Conservation (phyloP, 2,329 filamentous ascomycete species). For the Graphiopsis chlorocephala region DNA sequence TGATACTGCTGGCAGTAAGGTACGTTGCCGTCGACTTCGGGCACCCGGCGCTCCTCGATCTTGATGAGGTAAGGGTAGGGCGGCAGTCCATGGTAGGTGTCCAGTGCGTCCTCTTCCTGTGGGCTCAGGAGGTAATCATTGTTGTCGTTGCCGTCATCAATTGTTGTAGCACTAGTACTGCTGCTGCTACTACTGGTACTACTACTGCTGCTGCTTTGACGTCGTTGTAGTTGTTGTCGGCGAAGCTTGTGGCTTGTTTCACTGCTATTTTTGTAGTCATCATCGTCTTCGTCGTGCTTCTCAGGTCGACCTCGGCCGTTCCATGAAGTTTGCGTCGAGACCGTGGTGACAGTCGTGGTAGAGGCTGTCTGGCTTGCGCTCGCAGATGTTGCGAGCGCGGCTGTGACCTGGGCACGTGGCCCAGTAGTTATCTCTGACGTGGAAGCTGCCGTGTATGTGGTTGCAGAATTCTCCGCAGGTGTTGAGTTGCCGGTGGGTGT, state of each 20-base stretch:
- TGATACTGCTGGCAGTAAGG: slow-evolving; percentile 67
- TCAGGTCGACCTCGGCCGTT: neutral
- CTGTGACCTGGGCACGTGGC: neutral
- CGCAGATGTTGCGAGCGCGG: neutral
- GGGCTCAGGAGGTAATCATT: slow-evolving; percentile 17
- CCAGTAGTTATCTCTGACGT: neutral
- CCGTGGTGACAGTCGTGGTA: slow-evolving; percentile 17
- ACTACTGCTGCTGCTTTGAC: neutral
- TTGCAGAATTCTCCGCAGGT: neutral
- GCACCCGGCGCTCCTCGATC: slow-evolving; percentile 61
- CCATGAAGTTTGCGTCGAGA: slow-evolving; percentile 15
- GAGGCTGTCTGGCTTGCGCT: slow-evolving; percentile 4
- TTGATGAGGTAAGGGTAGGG: slow-evolving; percentile 58
- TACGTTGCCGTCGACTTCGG: slow-evolving; percentile 39
- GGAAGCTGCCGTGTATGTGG: slow-evolving; percentile 8
- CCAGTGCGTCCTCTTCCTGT: slow-evolving; percentile 14
- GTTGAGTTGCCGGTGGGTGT: slow-evolving; percentile 15
- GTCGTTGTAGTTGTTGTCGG: neutral
- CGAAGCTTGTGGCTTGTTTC: neutral
- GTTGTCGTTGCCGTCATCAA: slow-evolving; percentile 12
- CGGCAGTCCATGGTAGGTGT: slow-evolving; percentile 8
- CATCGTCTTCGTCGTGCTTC: neutral
- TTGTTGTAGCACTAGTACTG: neutral
- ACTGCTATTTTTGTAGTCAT: neutral
- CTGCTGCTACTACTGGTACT: neutral